These are phyloP conservation scores for Penicillium coffeae DNA, from an alignment of 495 filamentous ascomycete species.

Conservation along the genomic window DNA sequence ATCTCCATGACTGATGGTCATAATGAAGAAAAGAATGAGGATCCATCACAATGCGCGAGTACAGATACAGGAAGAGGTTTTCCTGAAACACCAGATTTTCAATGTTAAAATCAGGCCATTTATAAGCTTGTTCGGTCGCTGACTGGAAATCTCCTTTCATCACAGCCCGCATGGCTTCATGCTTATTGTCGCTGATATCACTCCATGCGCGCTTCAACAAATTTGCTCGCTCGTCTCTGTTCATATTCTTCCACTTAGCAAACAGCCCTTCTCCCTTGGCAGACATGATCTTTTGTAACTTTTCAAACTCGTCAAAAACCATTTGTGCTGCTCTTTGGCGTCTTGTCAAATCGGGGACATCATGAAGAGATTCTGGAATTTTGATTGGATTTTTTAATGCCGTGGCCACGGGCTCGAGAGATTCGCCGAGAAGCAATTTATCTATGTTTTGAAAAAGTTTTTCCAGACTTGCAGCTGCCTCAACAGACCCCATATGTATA, in stretches of 20 bases:
- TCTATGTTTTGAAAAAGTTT: too few relatives aligned
- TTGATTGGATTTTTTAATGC: too few relatives aligned
- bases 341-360: not conserved
- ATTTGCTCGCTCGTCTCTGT: not conserved
- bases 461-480: too few relatives aligned
- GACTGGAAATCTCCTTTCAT: not conserved
- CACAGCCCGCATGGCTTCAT: not conserved
- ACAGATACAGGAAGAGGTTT: not conserved
- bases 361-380: too few relatives aligned
- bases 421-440: too few relatives aligned
- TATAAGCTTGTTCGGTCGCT: not conserved
- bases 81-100: not conserved
- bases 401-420: too few relatives aligned
- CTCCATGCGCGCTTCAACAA: not conserved
- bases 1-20: not conserved
- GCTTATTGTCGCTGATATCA: not conserved
- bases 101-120: not conserved
- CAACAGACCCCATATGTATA: too few relatives aligned
- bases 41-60: not conserved
- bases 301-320: not conserved
- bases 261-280: not conserved
- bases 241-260: not conserved
- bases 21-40: not conserved
- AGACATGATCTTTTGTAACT: not conserved
- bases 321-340: not conserved